Percentiles rank a stretch among this genome's conserved stretches.
Evolutionary conservation across 176 grass and related monocot species (phyloP).

Genomic region (Aegilops umbellulata): DNA sequence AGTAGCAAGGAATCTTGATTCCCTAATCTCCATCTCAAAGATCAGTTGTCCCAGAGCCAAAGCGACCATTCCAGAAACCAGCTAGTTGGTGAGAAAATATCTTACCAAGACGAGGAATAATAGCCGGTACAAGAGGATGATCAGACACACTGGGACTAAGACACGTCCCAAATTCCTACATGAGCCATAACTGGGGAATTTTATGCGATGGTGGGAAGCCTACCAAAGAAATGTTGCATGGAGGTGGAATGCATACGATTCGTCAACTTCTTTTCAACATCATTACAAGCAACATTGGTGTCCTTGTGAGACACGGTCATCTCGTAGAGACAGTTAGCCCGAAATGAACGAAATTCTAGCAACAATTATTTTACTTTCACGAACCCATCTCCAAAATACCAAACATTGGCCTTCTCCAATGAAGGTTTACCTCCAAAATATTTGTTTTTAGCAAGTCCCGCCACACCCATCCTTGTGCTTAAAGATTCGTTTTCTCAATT

Average conservation of each 20-base stretch:
- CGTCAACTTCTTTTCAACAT: background rate
- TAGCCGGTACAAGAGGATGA: no score
- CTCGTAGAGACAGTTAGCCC: no score
- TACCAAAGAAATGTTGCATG: background rate
- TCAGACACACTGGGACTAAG: no score
- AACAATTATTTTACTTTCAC: background rate
- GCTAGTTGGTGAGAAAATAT: no score
- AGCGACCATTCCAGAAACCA: no score
- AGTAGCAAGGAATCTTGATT: no score
- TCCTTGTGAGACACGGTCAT: no score
- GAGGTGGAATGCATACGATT: background rate
- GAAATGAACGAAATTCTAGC: background rate
- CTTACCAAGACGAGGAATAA: no score
- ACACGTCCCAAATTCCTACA: background rate
- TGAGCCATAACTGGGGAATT: background rate
- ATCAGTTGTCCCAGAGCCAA: no score
- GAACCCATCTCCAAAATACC: background rate
- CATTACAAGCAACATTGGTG: no score
- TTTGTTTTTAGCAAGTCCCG: background rate
- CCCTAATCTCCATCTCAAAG: no score
- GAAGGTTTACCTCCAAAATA: background rate
- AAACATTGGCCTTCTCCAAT: background rate
- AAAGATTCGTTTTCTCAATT: background rate
- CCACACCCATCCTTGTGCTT: background rate
- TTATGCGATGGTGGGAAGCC: background rate